phyloP scores from a whole-genome alignment of 1,139 yeast species.

The Candida albicans region DNA sequence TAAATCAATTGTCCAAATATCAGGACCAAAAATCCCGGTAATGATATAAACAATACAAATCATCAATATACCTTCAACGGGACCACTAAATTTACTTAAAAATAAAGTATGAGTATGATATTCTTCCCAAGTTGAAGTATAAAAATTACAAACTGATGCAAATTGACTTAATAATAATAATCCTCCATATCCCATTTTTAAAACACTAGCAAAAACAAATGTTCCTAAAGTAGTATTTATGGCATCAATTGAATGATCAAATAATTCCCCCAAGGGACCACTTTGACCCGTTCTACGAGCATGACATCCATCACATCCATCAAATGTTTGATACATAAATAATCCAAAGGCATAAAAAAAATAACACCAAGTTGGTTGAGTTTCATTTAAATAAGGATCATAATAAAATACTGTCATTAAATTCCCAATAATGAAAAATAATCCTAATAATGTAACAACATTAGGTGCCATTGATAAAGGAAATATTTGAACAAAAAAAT shows the following conservation, averaged over 20 bases:
- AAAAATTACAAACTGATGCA: conserved; percentile 77
- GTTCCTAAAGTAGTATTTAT: conserved; percentile 82
- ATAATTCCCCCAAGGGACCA: conserved; percentile 92
- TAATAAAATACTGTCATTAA: conserved; percentile 65
- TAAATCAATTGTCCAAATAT: conserved; percentile 54
- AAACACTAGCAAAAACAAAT: conserved; percentile 68
- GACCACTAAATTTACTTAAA: conserved; percentile 83
- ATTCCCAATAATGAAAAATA: conserved; percentile 66
- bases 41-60: conserved; percentile 53
- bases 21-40: conserved; percentile 73
- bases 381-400: conserved; percentile 64
- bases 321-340: conserved; percentile 91
- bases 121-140: conserved; percentile 94
- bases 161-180: conserved; percentile 67
- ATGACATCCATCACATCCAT: conserved; percentile 94
- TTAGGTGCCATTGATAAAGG: conserved; percentile 90
- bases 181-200: conserved; percentile 71
- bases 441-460: conserved; percentile 78
- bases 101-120: conserved; percentile 85
- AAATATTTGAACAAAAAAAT: conserved; percentile 66
- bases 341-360: conserved; percentile 78
- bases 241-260: conserved; percentile 93
- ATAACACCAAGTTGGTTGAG: conserved; percentile 81
- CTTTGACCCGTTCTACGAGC: conserved; percentile 92
- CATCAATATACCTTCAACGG: conserved; percentile 88